Evolutionary conservation across 2,329 filamentous ascomycete genomes (phyloP).

Genomic region (Scortechinia acanthostroma): DNA sequence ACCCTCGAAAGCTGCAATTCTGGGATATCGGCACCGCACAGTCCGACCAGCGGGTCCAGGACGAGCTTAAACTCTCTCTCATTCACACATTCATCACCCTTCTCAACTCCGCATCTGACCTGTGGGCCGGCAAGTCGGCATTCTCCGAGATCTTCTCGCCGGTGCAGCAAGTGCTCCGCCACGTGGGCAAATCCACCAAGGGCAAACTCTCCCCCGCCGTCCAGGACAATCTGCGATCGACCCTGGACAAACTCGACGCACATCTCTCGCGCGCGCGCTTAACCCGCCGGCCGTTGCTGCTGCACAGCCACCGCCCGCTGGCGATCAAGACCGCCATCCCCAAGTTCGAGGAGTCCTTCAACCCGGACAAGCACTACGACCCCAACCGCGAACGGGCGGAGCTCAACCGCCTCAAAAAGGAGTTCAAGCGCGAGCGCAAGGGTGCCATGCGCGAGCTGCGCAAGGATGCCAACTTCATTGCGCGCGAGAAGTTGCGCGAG

Average conservation of each 20-base stretch:
- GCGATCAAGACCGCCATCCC: conserved; percentile 83
- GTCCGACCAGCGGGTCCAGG: conserved; percentile 8
- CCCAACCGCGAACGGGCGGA: conserved; percentile 85
- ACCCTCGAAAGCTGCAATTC: conserved; percentile 46
- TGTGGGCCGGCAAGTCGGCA: conserved; percentile 68
- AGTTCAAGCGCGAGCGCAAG: conserved; percentile 93
- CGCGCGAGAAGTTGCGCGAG: conserved; percentile 77
- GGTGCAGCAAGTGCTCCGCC: conserved; percentile 44
- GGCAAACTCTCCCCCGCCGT: conserved; percentile 38
- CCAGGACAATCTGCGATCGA: conserved; percentile 27
- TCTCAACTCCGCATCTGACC: conserved; percentile 59
- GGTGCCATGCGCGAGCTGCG: conserved; percentile 87
- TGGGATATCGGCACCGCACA: conserved; percentile 38
- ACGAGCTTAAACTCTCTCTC: conserved; percentile 44
- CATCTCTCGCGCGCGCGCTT: conserved; percentile 56
- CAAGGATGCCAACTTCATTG: conserved; percentile 92
- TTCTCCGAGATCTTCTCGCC: conserved; percentile 76
- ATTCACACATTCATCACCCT: conserved; percentile 57
- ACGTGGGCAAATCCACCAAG: conserved; percentile 44
- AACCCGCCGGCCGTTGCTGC: conserved; percentile 69
- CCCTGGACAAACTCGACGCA: conserved; percentile 35
- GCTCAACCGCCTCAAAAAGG: conserved; percentile 73
- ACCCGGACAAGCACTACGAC: conserved; percentile 94
- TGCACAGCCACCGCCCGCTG: conserved; percentile 82
- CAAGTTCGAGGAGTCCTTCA: conserved; percentile 93